Evolutionary conservation across 176 grass and related monocot genomes (phyloP), one percentile per base, ranked within the genome.

Genomic region (Aegilops umbellulata): DNA sequence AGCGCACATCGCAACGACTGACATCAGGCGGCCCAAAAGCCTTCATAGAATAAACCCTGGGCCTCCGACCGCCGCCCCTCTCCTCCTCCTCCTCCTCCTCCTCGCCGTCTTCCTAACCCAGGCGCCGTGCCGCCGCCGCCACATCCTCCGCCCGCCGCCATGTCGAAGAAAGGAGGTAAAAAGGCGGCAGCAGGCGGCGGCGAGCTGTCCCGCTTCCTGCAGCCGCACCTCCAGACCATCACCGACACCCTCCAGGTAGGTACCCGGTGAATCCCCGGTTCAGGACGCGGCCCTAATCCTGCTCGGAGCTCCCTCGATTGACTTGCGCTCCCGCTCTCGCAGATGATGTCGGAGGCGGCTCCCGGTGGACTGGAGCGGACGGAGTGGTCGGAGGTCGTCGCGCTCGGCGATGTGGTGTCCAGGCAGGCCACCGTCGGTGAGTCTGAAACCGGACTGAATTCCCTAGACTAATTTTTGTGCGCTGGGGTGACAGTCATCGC

Each of bases 371-470:
- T 96, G 14, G 87, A 90, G 67, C 95, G 90, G 88, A 82, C 86
- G 83, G 92, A 94, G 51, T 99, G 92, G 97, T 91, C 86, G 6
- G 89, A 96, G 72, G 97, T 94, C 72, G 57, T 91, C 44, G 88
- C 91, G 78, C 67, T 92, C 24, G 94, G 88, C 12, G 90, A 94
- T 25, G 90, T 92, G 46, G 75, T 99, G 70, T 99, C 97, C 68
- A 96, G 91, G 85, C 92, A 95, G 71, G 97, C 94, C 32, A 99
- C 94, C 47, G 83, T 93, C 2, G 89, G 92, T 99, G 68, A 34
- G 90, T 90, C 23, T 58, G 29, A 30, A 35, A 82, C 69, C n/a
- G 17, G 24, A 4, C n/a, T 11, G 1, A 36, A 34, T 38, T 84
- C 22, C 15, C 34, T 69, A n/a, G 30, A 1, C 6, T 8, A 38